Evolutionary conservation across 83 land plant species (phyloP).

Genomic region (Diphasiastrum complanatum): DNA sequence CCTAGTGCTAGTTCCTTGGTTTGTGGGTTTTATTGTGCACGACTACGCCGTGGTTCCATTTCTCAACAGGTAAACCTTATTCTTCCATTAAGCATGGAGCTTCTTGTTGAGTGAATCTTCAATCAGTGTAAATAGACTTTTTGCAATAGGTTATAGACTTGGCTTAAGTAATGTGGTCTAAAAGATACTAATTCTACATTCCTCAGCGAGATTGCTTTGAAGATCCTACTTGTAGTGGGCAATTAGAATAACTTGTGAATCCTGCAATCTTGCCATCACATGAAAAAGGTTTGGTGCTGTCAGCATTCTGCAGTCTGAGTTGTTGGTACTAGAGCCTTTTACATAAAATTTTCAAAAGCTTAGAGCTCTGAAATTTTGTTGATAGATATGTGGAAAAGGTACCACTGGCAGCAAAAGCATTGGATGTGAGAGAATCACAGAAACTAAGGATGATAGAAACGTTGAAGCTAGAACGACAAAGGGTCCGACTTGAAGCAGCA

Average conservation of each 20-base stretch:
- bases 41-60: slow-evolving; percentile 35
- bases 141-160: no score
- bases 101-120: no score
- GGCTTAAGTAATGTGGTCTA: no score
- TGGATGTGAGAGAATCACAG: slow-evolving; percentile 81
- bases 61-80: slow-evolving; percentile 18
- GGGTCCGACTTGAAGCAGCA: slow-evolving; percentile 66
- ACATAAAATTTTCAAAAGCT: background rate
- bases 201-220: no score
- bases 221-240: no score
- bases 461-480: slow-evolving; percentile 58
- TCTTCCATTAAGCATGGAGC: background rate
- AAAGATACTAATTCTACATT: no score
- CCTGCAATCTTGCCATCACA: no score
- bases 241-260: no score
- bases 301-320: no score
- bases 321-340: background rate
- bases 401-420: slow-evolving; percentile 78
- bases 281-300: no score
- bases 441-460: slow-evolving; percentile 72
- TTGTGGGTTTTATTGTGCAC: slow-evolving; percentile 25
- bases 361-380: background rate
- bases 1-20: slow-evolving; percentile 33
- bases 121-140: no score
- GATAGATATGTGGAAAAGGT: slow-evolving; percentile 88